Percentiles rank a stretch among this genome's conserved stretches.
These are phyloP conservation scores for Madurella fahalii DNA, from an alignment of 2,329 filamentous ascomycete genomes.

Conservation along the genomic window DNA sequence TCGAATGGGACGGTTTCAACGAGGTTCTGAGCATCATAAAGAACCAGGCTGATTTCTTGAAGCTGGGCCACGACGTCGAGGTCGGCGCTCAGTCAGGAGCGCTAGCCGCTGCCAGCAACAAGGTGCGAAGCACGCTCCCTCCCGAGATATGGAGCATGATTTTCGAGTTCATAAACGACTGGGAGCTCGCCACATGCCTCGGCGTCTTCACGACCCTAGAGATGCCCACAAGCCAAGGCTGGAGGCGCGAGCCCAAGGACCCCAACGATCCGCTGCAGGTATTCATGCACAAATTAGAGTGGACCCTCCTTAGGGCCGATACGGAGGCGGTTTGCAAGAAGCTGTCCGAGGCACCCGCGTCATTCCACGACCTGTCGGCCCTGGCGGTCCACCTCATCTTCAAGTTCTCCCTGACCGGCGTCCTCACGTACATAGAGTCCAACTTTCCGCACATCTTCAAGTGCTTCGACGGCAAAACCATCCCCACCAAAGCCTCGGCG, in stretches of 20 bases:
- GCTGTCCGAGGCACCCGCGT: slow-evolving; percentile 65
- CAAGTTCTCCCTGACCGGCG: slow-evolving; percentile 78
- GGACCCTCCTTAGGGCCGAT: slow-evolving; percentile 72
- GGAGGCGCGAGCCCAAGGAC: slow-evolving; percentile 57
- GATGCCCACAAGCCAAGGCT: slow-evolving; percentile 59
- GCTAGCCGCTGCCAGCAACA: slow-evolving; percentile 19
- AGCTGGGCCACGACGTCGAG: slow-evolving; percentile 68
- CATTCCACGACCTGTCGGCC: slow-evolving; percentile 68
- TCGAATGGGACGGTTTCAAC: slow-evolving; percentile 62
- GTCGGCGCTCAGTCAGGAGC: slow-evolving; percentile 43
- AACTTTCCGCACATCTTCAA: slow-evolving; percentile 72
- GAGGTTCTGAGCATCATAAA: slow-evolving; percentile 71
- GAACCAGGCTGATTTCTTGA: slow-evolving; percentile 71
- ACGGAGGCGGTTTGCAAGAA: slow-evolving; percentile 69
- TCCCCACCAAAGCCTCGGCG: slow-evolving; percentile 83
- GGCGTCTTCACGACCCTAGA: slow-evolving; percentile 75
- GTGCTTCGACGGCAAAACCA: slow-evolving; percentile 76
- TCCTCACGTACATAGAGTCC: slow-evolving; percentile 64
- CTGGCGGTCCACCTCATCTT: slow-evolving; percentile 85
- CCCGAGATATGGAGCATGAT: slow-evolving; percentile 88
- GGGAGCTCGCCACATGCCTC: slow-evolving; percentile 81
- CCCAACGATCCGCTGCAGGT: slow-evolving; percentile 63
- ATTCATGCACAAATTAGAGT: slow-evolving; percentile 76
- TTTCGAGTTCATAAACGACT: slow-evolving; percentile 78
- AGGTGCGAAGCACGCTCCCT: slow-evolving; percentile 54